Percentiles rank a stretch among this genome's conserved stretches.
These are phyloP conservation scores for Aspergillus campestris DNA, from an alignment of 495 filamentous ascomycete genomes.

Conservation along the genomic window DNA sequence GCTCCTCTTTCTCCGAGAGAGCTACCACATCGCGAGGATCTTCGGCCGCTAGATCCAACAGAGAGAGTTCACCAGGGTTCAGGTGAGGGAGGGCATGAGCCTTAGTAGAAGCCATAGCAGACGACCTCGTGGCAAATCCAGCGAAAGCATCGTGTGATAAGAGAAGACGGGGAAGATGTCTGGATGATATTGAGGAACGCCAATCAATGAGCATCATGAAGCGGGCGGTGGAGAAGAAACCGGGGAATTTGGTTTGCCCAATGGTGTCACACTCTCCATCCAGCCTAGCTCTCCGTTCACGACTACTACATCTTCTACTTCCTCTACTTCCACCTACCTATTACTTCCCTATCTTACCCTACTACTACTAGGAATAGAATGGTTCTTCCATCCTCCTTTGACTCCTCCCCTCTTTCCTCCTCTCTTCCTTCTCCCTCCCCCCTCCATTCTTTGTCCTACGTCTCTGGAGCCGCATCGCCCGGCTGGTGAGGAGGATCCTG, in stretches of 20 bases:
- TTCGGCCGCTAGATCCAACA: conserved; percentile 35
- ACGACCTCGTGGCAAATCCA: conserved; percentile 22
- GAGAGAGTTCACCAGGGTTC: conserved; percentile 25
- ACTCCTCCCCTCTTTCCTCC: conserved; percentile 5
- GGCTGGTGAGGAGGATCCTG: conserved; percentile 28
- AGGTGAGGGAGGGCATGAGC: conserved; percentile 27
- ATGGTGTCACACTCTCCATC: too few species aligned
- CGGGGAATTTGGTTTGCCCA: too few species aligned
- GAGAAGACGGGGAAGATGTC: conserved; percentile 2
- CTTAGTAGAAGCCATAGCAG: conserved; percentile 32
- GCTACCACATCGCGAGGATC: conserved; percentile 40
- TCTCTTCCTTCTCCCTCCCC: conserved; percentile 21
- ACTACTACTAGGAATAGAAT: too few species aligned
- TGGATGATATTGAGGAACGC: background rate
- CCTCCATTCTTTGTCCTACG: conserved; percentile 12
- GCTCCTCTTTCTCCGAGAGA: conserved; percentile 52
- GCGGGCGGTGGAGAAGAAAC: too few species aligned
- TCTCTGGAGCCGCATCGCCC: conserved; percentile 23
- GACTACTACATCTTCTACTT: too few species aligned
- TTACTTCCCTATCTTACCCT: too few species aligned
- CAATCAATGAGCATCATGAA: too few species aligned
- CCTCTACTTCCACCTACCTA: too few species aligned
- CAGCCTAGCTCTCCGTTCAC: too few species aligned
- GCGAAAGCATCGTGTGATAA: conserved; percentile 29
- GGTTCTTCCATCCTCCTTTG: conserved; percentile 3